Base-by-base conservation (phyloP, 1,139 yeast species). In the Nakaseomyces glabratus region DNA sequence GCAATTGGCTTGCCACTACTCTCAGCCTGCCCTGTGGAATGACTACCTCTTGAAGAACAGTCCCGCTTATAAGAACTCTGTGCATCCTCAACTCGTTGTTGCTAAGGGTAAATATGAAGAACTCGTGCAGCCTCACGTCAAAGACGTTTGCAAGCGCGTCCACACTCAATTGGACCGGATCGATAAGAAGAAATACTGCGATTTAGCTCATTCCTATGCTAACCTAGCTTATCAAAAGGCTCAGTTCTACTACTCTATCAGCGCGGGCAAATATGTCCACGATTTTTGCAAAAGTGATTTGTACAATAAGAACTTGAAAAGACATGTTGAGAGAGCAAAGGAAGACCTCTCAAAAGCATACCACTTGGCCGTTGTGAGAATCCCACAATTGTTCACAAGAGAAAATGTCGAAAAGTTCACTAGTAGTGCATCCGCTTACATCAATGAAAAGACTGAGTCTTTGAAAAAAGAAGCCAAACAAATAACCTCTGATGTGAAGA, bases 161-260 rank as follows among this genome's bases (percentile, higher is more conserved):
- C 34, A 24, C 24, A 22, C 20, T 6, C 28, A 40, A 10, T 29
- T 23, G 7, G 18, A 28, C 20, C 24, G 20, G 6, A 26, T 33
- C 13, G 23, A 34, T 8, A 37, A 32, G 14, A 35, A 41, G 38
- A 30, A 38, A 4, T 28, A 25, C 20, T 28, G 22, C n/a, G 20
- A 24, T 10, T 4, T 40, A 23, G 28, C 24, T 10, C 24, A 24
- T 19, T 4, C 11, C 15, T 26, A 26, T 10, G 22, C 21, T 18
- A 6, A 11, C 18, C 14, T 21, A 16, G 15, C 37, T 4, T 30
- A 33, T 20, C 36, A 39, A 9, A 40, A 34, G 31, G 24, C 33
- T 8, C 19, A 22, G 23, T 35, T 35, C 19, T 42, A 42, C 31
- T 44, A 44, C 23, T 33, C 35, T n/a, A 35, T 40, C 11, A 32